Conservation (phyloP, 257 asterid genomes). For the Fraxinus excelsior region DNA sequence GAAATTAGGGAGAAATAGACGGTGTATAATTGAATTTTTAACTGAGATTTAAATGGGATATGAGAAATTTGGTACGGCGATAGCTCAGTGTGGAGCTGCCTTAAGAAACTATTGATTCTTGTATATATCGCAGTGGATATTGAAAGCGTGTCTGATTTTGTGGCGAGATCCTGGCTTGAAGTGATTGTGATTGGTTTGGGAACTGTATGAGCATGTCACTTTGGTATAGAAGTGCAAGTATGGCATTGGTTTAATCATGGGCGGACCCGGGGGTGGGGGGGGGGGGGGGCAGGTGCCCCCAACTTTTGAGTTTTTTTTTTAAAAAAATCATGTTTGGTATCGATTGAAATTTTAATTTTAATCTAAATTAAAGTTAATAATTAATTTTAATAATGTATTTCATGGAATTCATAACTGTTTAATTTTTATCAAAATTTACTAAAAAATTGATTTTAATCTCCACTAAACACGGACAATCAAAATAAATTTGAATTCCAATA, state of each 20-base stretch:
- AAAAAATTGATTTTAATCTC: no score
- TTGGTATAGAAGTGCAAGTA: not conserved
- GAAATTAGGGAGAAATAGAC: conserved; percentile 10
- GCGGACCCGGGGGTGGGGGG: no score
- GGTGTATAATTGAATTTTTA: not conserved
- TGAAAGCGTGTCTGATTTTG: not conserved
- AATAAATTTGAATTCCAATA: no score
- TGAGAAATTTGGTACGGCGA: not conserved
- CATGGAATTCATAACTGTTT: no score
- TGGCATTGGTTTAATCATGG: not conserved
- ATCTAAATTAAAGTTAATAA: no score
- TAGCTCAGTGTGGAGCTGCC: not conserved
- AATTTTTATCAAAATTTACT: no score
- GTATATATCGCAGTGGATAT: not conserved
- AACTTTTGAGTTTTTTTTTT: no score
- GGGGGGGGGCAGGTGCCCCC: no score
- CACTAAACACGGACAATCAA: no score
- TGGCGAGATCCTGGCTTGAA: not conserved
- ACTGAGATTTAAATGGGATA: not conserved
- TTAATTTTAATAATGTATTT: no score
- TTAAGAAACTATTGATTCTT: not conserved
- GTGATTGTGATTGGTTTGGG: conserved; percentile 7
- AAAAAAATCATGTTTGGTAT: no score
- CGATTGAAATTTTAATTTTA: no score
- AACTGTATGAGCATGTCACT: not conserved